These are phyloP conservation scores for Colletotrichum musae DNA, from an alignment of 2,329 filamentous ascomycete species.

Conservation along the genomic window DNA sequence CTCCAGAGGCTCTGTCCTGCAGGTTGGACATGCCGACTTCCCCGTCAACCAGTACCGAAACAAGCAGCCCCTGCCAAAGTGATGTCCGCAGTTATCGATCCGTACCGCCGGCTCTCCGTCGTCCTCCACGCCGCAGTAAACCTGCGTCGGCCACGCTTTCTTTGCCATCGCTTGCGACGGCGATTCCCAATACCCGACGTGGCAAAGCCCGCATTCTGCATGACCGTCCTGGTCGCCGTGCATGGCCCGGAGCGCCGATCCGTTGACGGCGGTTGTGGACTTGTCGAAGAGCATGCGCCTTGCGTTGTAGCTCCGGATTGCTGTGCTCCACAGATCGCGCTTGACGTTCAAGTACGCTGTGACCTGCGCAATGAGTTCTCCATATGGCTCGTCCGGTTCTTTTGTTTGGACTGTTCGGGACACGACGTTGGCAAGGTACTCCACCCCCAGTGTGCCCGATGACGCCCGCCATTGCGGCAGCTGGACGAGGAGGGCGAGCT, in stretches of 20 bases:
- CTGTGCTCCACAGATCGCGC: slow-evolving; percentile 18
- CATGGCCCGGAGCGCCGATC: neutral
- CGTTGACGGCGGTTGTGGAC: neutral
- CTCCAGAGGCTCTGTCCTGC: neutral
- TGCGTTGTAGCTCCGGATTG: slow-evolving; percentile 24
- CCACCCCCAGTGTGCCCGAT: slow-evolving; percentile 3
- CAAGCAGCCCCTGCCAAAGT: slow-evolving; percentile 30
- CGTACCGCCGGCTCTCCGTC: slow-evolving; percentile 30
- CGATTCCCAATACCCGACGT: slow-evolving; percentile 16
- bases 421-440: slow-evolving; percentile 14
- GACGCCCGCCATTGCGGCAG: slow-evolving; percentile 13
- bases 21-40: slow-evolving; percentile 10
- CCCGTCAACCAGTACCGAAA: slow-evolving; percentile 27
- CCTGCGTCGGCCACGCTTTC: neutral
- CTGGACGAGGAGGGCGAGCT: slow-evolving; percentile 20
- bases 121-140: neutral
- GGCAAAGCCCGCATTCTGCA: slow-evolving; percentile 15
- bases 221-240: neutral
- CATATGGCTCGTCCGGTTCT: neutral
- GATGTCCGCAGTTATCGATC: slow-evolving; percentile 20
- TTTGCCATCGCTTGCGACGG: slow-evolving; percentile 5
- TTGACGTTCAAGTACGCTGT: slow-evolving; percentile 16
- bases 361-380: neutral
- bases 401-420: neutral
- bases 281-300: slow-evolving; percentile 20